Base-by-base conservation (phyloP, 2,329 filamentous ascomycete genomes). In the Cladosporium cucumerinum region DNA sequence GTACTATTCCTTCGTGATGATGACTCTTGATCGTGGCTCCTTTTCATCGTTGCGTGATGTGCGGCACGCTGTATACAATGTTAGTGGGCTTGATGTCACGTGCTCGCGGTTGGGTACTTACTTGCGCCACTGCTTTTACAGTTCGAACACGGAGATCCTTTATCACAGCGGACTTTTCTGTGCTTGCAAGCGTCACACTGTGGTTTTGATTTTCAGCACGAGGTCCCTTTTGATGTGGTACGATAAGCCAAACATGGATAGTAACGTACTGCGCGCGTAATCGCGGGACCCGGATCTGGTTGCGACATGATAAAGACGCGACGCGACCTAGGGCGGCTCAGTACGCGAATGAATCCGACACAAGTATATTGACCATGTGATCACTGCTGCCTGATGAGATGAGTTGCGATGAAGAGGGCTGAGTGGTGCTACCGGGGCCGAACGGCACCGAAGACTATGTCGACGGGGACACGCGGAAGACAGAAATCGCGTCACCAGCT, bases 1-100 rank as follows among this genome's bases (percentile, higher is more conserved):
- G 5, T 57, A 67, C 66, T 68, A 68, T 61, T 68, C 61, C 32
- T 68, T 68, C 8, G 66, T 65, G 25, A 68, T 66, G 18, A 66
- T 66, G 21, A 68, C 66, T 21, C 66, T 66, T 30, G 66, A 66
- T 11, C 65, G 61, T 26, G 64, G 61, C 32, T 68, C 66, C 21
- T 55, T 49, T 18, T 58, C 49, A 5, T 61, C 58, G 12, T 54
- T 46, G 8, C 60, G 32, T 28, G 52, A 61, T 39, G 63, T 67
- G 23, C 63, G 66, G 39, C 66, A 67, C 18, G 60, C 66, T 67
- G 54, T 14, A 32, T 23, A 3, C 12, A 18, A 11, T 32, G 28
- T 66, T 8, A 57, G 55, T 48, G 28, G 28, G 23, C 11, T 34
- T 14, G 21, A 51, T 28, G 14, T 52, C 49, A 52, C 49, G 49